Evolutionary conservation across 768 basidiomycete species (phyloP).

Genomic region (Harrya chromipes): DNA sequence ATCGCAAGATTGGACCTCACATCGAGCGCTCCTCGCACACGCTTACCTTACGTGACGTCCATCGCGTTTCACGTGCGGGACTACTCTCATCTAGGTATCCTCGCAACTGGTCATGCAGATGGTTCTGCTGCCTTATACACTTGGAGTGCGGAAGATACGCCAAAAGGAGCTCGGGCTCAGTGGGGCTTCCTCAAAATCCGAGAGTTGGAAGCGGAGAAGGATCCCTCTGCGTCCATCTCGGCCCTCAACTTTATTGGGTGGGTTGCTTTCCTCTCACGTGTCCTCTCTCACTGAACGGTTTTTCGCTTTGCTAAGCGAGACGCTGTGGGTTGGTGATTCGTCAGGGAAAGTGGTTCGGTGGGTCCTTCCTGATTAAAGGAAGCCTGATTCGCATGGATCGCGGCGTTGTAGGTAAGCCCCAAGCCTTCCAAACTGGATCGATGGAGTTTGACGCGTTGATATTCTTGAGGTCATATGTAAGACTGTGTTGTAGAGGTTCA

Average conservation of each 20-base stretch:
- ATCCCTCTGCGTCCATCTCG: slow-evolving; percentile 49
- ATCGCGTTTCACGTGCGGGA: slow-evolving; percentile 89
- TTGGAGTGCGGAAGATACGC: slow-evolving; percentile 78
- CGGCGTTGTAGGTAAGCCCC: too few species aligned
- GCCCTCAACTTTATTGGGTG: slow-evolving; percentile 84
- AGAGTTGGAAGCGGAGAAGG: slow-evolving; percentile 55
- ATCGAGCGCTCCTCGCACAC: slow-evolving; percentile 40
- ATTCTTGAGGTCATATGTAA: too few species aligned
- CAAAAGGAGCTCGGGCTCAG: slow-evolving; percentile 57
- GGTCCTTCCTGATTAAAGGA: slow-evolving; percentile 19
- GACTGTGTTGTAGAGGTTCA: too few species aligned
- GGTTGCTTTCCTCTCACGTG: slow-evolving; percentile 8
- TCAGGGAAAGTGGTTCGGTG: slow-evolving; percentile 25
- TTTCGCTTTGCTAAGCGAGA: slow-evolving; percentile 13
- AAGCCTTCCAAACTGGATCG: too few species aligned
- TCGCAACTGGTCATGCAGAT: slow-evolving; percentile 78
- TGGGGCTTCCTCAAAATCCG: slow-evolving; percentile 76
- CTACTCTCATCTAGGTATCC: slow-evolving; percentile 69
- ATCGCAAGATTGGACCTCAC: slow-evolving; percentile 68
- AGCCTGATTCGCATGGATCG: neutral
- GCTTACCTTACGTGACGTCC: slow-evolving; percentile 58
- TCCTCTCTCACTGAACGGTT: neutral
- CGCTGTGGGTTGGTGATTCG: slow-evolving; percentile 25
- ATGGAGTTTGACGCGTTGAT: too few species aligned
- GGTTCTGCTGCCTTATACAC: slow-evolving; percentile 79